phyloP scores from a whole-genome alignment of 108 stramenopile genomes.

The Nitzschia sp. region DNA sequence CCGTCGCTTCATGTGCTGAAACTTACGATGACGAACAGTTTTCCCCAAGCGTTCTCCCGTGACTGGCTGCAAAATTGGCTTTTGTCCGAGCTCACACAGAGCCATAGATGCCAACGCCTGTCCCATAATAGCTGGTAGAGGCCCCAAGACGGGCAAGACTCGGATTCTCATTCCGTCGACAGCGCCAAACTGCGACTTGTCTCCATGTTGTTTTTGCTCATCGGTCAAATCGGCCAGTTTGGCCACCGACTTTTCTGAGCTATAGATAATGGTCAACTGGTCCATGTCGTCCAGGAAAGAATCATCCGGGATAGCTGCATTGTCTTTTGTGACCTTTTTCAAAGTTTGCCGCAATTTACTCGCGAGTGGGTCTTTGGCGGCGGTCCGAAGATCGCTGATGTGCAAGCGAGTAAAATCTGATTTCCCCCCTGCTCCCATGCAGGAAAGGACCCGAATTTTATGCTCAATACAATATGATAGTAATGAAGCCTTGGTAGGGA shows the following conservation, averaged over 20 bases:
- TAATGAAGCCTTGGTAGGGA: slow-evolving; percentile 94
- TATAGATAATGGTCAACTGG: slow-evolving; percentile 79
- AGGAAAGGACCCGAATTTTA: slow-evolving; percentile 82
- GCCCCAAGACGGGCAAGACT: slow-evolving; percentile 95
- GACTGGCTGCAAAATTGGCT: slow-evolving; percentile 81
- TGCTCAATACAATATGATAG: slow-evolving; percentile 71
- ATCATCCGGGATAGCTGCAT: slow-evolving; percentile 5
- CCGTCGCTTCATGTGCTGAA: slow-evolving; percentile 69
- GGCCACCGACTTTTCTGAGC: slow-evolving; percentile 90
- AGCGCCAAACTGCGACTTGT: slow-evolving; percentile 85
- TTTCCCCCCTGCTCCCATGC: slow-evolving; percentile 98
- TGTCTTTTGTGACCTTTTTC: slow-evolving; percentile 54
- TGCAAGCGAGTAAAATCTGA: slow-evolving; percentile 93
- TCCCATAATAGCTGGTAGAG: slow-evolving; percentile 97
- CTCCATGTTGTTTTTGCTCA: slow-evolving; percentile 81
- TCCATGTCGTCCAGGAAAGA: slow-evolving; percentile 59
- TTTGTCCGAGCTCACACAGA: slow-evolving; percentile 89
- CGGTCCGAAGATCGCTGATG: slow-evolving; percentile 84
- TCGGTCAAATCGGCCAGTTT: slow-evolving; percentile 89
- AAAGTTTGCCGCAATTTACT: slow-evolving; percentile 82
- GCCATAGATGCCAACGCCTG: slow-evolving; percentile 87
- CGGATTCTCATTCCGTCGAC: slow-evolving; percentile 95
- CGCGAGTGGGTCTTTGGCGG: slow-evolving; percentile 88
- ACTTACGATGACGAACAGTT: slow-evolving; percentile 66
- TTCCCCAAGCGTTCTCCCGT: slow-evolving; percentile 75